phyloP scores from a whole-genome alignment of 371 early-diverging fungal species.

The Pancytospora epiphaga region DNA sequence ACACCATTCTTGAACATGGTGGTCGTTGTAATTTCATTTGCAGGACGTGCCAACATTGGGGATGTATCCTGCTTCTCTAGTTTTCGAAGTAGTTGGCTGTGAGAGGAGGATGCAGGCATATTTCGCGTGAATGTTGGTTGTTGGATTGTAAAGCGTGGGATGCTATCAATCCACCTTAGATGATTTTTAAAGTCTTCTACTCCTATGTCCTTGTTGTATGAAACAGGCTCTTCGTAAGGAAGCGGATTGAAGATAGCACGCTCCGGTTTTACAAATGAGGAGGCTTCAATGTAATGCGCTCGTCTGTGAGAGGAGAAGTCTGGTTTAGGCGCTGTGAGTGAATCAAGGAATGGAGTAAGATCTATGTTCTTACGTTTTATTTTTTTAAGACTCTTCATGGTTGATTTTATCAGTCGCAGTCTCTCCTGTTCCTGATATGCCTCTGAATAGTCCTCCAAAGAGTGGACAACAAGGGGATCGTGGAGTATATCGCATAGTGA shows the following conservation, averaged over 20 bases:
- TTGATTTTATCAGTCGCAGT: background rate
- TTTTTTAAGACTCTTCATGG: background rate
- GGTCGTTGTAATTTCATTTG: background rate
- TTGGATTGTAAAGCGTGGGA: background rate
- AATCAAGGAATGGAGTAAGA: background rate
- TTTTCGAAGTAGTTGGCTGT: slow-evolving; percentile 3
- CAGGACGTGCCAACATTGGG: background rate
- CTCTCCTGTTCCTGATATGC: background rate
- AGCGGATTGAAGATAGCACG: background rate
- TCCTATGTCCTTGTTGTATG: background rate
- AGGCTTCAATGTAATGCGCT: background rate
- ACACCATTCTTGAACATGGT: slow-evolving; percentile 13
- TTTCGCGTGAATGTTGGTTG: background rate
- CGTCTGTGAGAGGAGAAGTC: too few relatives aligned
- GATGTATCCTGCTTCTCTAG: background rate
- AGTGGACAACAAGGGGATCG: slow-evolving; percentile 4
- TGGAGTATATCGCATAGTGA: background rate
- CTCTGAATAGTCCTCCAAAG: background rate
- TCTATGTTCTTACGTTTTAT: background rate
- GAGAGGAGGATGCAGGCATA: slow-evolving; percentile 1
- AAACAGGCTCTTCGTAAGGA: background rate
- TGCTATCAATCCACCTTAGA: background rate
- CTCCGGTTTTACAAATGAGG: background rate
- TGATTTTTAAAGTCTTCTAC: slow-evolving; percentile 3
- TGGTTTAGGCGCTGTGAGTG: background rate